phyloP scores from a whole-genome alignment of 768 basidiomycete species.

The Pleurotus tuber-regium region DNA sequence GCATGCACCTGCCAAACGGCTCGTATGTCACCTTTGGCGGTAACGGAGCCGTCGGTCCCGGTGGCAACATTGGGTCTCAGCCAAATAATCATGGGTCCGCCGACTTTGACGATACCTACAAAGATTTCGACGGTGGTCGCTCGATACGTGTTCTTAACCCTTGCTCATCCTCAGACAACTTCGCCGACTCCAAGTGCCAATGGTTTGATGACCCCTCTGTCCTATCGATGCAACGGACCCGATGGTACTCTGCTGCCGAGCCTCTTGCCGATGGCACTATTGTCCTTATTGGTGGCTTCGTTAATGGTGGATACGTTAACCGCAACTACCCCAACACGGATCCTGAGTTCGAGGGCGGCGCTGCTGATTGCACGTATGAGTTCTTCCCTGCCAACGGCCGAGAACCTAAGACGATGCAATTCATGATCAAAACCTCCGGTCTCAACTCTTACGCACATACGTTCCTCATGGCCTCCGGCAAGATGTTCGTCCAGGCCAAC shows the following conservation, averaged over 20 bases:
- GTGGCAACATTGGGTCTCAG: conserved; percentile 57
- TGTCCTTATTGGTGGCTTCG: conserved; percentile 79
- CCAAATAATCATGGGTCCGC: conserved; percentile 44
- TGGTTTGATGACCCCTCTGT: conserved; percentile 70
- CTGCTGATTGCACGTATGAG: conserved; percentile 81
- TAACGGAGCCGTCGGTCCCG: conserved; percentile 71
- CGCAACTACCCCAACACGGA: conserved; percentile 70
- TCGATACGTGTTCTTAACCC: conserved; percentile 83
- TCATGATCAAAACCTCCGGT: conserved; percentile 71
- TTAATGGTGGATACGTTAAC: conserved; percentile 78
- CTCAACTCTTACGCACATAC: conserved; percentile 77
- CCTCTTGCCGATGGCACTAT: conserved; percentile 74
- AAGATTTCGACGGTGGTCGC: conserved; percentile 78
- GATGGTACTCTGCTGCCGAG: conserved; percentile 82
- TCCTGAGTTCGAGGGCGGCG: conserved; percentile 61
- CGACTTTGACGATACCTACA: conserved; percentile 62
- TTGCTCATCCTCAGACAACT: conserved; percentile 51
- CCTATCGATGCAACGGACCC: conserved; percentile 62
- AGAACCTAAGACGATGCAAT: conserved; percentile 52
- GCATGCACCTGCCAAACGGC: conserved; percentile 79
- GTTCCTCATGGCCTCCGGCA: conserved; percentile 73
- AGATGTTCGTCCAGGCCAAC: conserved; percentile 82
- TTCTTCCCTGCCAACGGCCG: conserved; percentile 67
- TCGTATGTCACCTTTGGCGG: conserved; percentile 77
- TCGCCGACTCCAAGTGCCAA: conserved; percentile 50